phyloP scores from a whole-genome alignment of 2,329 filamentous ascomycete species.

The Septoria petroselini region DNA sequence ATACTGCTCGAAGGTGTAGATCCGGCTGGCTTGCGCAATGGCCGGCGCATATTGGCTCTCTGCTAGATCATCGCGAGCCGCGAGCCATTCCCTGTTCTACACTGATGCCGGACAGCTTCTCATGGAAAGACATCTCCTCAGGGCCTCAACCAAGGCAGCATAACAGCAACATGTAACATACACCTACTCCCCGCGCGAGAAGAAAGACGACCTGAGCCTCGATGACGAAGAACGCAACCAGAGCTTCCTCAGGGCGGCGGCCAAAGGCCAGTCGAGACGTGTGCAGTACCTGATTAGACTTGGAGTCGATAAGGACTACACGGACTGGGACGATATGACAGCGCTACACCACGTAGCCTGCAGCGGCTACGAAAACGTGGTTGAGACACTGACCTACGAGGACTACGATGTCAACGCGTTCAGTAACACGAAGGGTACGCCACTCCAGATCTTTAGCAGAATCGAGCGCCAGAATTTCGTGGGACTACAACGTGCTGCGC shows the following conservation, averaged over 20 bases:
- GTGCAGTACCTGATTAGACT: constrained; percentile 7
- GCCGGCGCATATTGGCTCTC: no score
- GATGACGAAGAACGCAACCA: background rate
- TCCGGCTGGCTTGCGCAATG: no score
- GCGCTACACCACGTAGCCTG: constrained; percentile 7
- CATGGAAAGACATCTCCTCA: background rate
- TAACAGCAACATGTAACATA: constrained; percentile 6
- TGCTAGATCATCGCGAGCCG: no score
- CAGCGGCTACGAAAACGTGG: constrained; percentile 3
- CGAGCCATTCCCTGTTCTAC: no score
- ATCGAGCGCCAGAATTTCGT: constrained; percentile 1
- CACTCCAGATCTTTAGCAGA: background rate
- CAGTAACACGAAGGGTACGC: constrained; percentile 1
- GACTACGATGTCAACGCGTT: constrained; percentile 4
- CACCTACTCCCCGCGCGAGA: background rate
- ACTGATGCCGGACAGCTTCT: no score
- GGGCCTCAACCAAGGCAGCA: background rate
- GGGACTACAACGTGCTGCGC: background rate
- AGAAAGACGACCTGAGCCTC: background rate
- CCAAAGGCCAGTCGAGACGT: constrained; percentile 3
- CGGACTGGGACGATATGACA: background rate
- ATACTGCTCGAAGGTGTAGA: no score
- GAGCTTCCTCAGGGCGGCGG: background rate
- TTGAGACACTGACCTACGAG: background rate
- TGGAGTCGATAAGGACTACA: constrained; percentile 1